Evolutionary conservation across 2,329 filamentous ascomycete genomes (phyloP), one percentile per base, ranked within the genome.

Genomic region (Ophiostoma triangulosporum): DNA sequence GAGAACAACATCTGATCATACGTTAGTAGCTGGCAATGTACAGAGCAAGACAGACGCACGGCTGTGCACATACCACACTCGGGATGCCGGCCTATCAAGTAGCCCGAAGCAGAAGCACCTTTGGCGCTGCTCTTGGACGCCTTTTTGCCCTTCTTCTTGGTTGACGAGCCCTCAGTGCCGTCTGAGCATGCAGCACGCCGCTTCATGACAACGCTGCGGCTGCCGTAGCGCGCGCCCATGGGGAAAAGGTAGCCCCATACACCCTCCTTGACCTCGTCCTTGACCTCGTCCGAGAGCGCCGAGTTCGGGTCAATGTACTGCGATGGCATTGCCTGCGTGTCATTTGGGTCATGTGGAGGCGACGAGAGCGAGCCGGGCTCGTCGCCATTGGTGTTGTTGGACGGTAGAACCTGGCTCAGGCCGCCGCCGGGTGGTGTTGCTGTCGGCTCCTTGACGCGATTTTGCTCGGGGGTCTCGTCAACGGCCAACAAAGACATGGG

Each of bases 201-300:
- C 68, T 79, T 84, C 66, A 98, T 67, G 7, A 94, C 86, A 22
- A 80, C 63, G 46, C 69, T 95, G 68, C 66, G 85, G 70, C 68
- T 81, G 40, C 67, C 83, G 52, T 84, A 81, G 58, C 78, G 79
- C 51, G 78, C 76, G 63, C 91, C 83, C 24, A 95, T 71, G 2
- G 91, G 88, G 52, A 95, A 80, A 5, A 98, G 73, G 63, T 97
- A 98, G 12, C 94, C 94, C 93, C 93, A 98, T 1, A 97, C 88
- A 8, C 88, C 88, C 65, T 95, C 86, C 46, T 79, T 75, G 57
- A 73, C 80, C 69, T 95, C 89, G 64, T 95, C 86, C 58, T 90
- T 80, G 4, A 94, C 86, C 54, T 95, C 88, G 58, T 90, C 86
- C 11, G 83, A 83, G 48, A 91, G 76, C 26, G 80, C 77, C 55